A percentile compares a stretch with the other conserved stretches of the same genome.
Conservation (phyloP, 73 alveolate species). For the Paramecium tetraurelia region DNA sequence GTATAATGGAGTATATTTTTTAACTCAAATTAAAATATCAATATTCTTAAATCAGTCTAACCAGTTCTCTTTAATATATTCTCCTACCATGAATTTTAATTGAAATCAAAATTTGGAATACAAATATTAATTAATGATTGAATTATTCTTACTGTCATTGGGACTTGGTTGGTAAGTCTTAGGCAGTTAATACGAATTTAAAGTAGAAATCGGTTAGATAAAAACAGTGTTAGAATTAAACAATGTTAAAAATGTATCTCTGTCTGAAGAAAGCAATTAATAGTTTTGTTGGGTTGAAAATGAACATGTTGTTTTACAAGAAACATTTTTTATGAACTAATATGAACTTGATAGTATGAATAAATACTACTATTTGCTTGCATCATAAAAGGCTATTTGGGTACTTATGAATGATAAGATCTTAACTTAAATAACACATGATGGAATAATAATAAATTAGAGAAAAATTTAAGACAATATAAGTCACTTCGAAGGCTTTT, state of each 20-base stretch:
- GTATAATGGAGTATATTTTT: background rate
- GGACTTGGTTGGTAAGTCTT: background rate
- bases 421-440: background rate
- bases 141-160: background rate
- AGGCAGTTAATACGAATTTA: background rate
- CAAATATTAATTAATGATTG: conserved; percentile 10
- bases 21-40: too few relatives aligned
- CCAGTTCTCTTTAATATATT: background rate
- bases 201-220: background rate
- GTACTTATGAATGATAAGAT: background rate
- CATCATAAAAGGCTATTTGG: background rate
- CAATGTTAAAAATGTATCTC: background rate
- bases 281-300: background rate
- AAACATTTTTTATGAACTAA: background rate
- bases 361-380: background rate
- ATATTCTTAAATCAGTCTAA: background rate
- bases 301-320: background rate
- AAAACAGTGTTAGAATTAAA: background rate
- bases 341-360: background rate
- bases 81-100: background rate
- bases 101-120: background rate
- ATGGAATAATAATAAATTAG: background rate
- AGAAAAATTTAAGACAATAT: background rate
- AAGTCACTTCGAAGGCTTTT: background rate
- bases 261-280: background rate